Evolutionary conservation across 148 eudicot genomes (phyloP).

Genomic region (Limonium bicolor): DNA sequence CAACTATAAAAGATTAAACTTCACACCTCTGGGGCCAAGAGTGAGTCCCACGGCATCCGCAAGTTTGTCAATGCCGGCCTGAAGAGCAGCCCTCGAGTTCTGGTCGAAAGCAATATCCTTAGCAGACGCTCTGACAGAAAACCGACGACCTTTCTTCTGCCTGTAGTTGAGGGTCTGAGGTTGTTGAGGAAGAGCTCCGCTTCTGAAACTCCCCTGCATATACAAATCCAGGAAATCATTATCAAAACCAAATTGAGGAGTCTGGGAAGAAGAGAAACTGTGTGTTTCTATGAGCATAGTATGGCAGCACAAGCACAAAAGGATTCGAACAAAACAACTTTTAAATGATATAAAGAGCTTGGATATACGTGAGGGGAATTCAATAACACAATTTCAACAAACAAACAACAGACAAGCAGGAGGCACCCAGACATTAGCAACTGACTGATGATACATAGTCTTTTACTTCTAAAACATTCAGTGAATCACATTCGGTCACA

Average conservation of each 20-base stretch:
- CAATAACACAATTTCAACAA: too few relatives aligned
- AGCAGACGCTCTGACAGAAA: constrained; percentile 61
- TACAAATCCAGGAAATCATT: background rate
- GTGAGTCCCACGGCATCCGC: constrained; percentile 88
- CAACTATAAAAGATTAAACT: too few relatives aligned
- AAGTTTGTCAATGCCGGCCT: constrained; percentile 88
- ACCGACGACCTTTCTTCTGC: constrained; percentile 21
- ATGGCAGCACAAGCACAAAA: too few relatives aligned
- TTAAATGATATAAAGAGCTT: too few relatives aligned
- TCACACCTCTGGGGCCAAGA: constrained; percentile 98
- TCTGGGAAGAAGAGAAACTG: background rate
- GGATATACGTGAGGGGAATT: too few relatives aligned
- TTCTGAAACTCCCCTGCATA: constrained; percentile 42
- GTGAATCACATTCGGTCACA: too few relatives aligned
- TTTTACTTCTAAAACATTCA: too few relatives aligned
- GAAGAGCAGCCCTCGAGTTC: constrained; percentile 64
- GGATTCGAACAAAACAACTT: too few relatives aligned
- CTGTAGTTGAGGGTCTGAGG: constrained; percentile 40
- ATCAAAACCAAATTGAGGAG: background rate
- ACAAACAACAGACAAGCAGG: too few relatives aligned
- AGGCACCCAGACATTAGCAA: too few relatives aligned
- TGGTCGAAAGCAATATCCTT: constrained; percentile 88
- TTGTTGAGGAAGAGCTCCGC: constrained; percentile 34
- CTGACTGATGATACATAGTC: too few relatives aligned
- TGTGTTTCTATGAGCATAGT: background rate